Base-by-base conservation (phyloP, 139 green algal genomes). In the Tetradesmus lagerheimii region DNA sequence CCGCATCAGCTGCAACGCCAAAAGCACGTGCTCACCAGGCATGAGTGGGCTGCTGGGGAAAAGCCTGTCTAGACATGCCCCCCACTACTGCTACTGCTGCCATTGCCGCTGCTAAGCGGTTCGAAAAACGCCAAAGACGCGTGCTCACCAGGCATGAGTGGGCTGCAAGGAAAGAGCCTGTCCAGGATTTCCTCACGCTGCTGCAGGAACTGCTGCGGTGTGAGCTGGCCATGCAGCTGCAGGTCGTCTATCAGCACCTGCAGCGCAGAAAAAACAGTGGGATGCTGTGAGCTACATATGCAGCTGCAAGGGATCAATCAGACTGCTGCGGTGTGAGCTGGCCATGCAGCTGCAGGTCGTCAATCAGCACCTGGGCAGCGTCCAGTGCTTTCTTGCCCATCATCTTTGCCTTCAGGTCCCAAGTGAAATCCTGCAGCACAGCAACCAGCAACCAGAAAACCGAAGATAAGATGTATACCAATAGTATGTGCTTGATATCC, bases 381-480 rank as follows among this genome's bases (percentile, higher is more conserved):
- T 96, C 96, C 31, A 98, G 66, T 0, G 96, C 95, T 78, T 95
- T 94, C 64, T 94, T 94, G 5, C 96, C 96, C 94, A 97, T 97
- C 87, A 88, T 87, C 64, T 87, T 87, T 0, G 93, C 93, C 91
- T 99, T 99, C 2, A 98, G 80, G 14, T 95, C 94, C 96, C 95
- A 99, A 0, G 93, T 97, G 87, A 99, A 99, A 43, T 93, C 85
- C 57, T 71, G 57, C 34, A 81, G 57, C 4, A n/a, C 4, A 71
- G 43, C 50, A 64, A 0, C 12, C 50, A 64, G 2, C 14, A 64
- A 0, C 0, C 2, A 64, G 0, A 20, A 27, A n/a, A n/a, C n/a
- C n/a, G n/a, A n/a, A n/a, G n/a, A n/a, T n/a, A n/a, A n/a, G n/a
- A n/a, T n/a, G n/a, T n/a, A n/a, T n/a, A n/a, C n/a, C n/a, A n/a